These are phyloP conservation scores for Fusarium pilosicola DNA, from an alignment of 2,329 filamentous ascomycete genomes.

Conservation along the genomic window DNA sequence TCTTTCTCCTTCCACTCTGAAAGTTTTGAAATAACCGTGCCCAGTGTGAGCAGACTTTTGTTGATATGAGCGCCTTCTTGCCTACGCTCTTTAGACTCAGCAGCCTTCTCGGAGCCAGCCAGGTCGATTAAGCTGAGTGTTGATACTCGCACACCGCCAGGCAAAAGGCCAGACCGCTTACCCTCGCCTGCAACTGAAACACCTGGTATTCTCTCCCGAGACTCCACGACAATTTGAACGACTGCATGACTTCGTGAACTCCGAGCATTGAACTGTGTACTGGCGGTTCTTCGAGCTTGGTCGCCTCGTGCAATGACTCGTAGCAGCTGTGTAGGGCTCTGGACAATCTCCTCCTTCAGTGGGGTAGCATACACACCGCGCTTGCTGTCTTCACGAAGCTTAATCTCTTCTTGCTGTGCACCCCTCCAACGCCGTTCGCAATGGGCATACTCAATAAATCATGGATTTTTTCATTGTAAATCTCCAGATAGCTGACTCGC, in stretches of 20 bases:
- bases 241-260: constrained; percentile 98
- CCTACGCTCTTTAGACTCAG: constrained; percentile 91
- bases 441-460: constrained; percentile 85
- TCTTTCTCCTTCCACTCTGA: constrained; percentile 89
- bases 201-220: constrained; percentile 81
- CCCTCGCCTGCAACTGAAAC: constrained; percentile 52
- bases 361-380: constrained; percentile 96
- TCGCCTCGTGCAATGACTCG: constrained; percentile 96
- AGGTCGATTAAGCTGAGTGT: constrained; percentile 96
- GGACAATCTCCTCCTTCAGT: constrained; percentile 97
- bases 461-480: constrained; percentile 98
- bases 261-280: constrained; percentile 95
- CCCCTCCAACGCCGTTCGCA: constrained; percentile 64
- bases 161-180: constrained; percentile 76
- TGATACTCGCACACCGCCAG: constrained; percentile 93
- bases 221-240: constrained; percentile 98
- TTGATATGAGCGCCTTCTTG: constrained; percentile 98
- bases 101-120: constrained; percentile 94
- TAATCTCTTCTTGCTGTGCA: constrained; percentile 86
- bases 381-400: constrained; percentile 95
- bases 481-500: constrained; percentile 97
- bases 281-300: constrained; percentile 87
- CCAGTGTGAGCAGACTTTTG: constrained; percentile 93
- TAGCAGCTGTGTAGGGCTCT: constrained; percentile 93
- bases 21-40: constrained; percentile 93